Evolutionary conservation across 2,329 filamentous ascomycete genomes (phyloP), one percentile per base, ranked within the genome.

Genomic region (Phaeosphaeria sp.): DNA sequence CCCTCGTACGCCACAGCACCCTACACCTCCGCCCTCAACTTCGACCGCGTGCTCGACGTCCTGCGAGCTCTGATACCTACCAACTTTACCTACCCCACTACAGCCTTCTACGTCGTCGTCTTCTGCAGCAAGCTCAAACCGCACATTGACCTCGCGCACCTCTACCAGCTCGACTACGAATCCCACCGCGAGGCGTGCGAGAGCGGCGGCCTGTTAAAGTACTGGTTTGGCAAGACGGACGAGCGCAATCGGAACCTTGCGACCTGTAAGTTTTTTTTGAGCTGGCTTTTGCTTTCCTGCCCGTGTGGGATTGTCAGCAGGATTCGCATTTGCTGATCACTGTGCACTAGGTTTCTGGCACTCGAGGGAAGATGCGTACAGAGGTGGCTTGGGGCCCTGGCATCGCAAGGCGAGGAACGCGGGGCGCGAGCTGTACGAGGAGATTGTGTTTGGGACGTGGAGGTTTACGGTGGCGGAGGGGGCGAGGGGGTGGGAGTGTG

Each of bases 191-290:
- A 97, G 75, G 93, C 93, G 13, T 89, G 89, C 18, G 84, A 84
- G 41, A 91, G 88, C 68, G 93, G 93, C 6, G 92, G 92, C 0
- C 85, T 97, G 72, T 79, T 97, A 72, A 96, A 96, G 77, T 97
- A 97, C 78, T 97, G 93, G 92, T 97, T 96, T 76, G 92, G 92
- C 1, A 82, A 80, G 33, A 89, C 90, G 20, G 87, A 96, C 78
- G 80, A 76, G 44, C 82, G 90, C 51, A 84, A 89, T 60, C 83
- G 87, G 71, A 97, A 97, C 78, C 77, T 97, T 68, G 93, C 93
- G 44, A 97, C 93, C 49, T 82, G 81, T 81, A 72, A 72, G 82
- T 78, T 49, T 41, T n/a, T n/a, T n/a, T n/a, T n/a, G n/a, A n/a
- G n/a, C n/a, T n/a, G n/a, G n/a, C n/a, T 50, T 21, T 17, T 51